A percentile compares a stretch with the other conserved stretches of the same genome.
Evolutionary conservation across 257 asterid species (phyloP).

Genomic region (Gentiana straminea): DNA sequence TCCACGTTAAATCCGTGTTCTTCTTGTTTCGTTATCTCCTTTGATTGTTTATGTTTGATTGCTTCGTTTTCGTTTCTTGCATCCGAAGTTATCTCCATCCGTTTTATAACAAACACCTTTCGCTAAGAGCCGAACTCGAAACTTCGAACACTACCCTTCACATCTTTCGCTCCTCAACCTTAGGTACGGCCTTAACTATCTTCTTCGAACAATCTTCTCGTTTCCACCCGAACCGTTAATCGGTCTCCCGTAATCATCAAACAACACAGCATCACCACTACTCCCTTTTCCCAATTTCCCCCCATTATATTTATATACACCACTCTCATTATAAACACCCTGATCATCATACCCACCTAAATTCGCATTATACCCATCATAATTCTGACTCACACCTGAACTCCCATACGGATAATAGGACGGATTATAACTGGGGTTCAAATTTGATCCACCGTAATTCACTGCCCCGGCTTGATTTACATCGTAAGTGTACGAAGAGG

Average conservation of each 20-base stretch:
- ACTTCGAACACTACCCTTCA: conserved; percentile 50
- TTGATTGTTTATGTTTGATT: too few species aligned
- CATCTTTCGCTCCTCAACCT: conserved; percentile 56
- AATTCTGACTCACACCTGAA: conserved; percentile 26
- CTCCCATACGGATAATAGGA: too few species aligned
- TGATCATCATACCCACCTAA: conserved; percentile 38
- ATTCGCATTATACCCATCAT: conserved; percentile 26
- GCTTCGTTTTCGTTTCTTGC: too few species aligned
- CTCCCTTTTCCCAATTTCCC: conserved; percentile 26
- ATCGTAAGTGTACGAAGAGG: conserved; percentile 23
- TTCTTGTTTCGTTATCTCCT: too few species aligned
- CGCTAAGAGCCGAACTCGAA: conserved; percentile 55
- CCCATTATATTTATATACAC: conserved; percentile 58
- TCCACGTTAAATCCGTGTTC: too few species aligned
- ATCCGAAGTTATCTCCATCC: conserved; percentile 35
- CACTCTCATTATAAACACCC: conserved; percentile 33
- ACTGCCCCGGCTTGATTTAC: too few species aligned
- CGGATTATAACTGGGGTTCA: too few species aligned
- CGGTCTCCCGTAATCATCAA: conserved; percentile 95
- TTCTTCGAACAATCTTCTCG: conserved; percentile 31
- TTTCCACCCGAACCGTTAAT: conserved; percentile 36
- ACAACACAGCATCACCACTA: conserved; percentile 46
- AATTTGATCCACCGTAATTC: too few species aligned
- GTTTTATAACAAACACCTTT: conserved; percentile 68
- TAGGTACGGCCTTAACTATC: conserved; percentile 62